Base-by-base conservation (phyloP, 331 rosid genomes). In the Rosa hybrid region DNA sequence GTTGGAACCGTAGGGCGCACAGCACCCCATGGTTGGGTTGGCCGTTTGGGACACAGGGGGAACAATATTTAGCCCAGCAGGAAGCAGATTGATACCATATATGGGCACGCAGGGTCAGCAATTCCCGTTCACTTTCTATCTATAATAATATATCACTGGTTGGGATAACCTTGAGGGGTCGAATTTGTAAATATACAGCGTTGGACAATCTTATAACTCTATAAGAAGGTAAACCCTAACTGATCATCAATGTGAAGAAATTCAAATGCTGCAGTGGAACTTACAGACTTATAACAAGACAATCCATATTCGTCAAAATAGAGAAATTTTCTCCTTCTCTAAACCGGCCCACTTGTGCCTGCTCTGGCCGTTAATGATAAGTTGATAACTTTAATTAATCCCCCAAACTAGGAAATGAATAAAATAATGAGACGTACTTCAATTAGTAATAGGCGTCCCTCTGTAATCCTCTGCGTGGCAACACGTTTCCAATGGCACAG, bases 401-500 rank as follows among this genome's bases (percentile, higher is more conserved):
- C 30, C 30, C 30, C 2, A 27, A 27, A 27, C 30, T 27, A 30
- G 46, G 46, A 7, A 57, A 79, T 0, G 9, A 56, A 39, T 81
- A n/a, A n/a, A 70, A 81, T 39, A 45, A 63, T 21, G 44, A 18
- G 69, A 7, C 3, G 39, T 17, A 11, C 49, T 76, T 23, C 21
- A 82, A 60, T 62, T 42, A 89, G 77, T 75, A 91, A 88, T 83
- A 82, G 89, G 85, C 86, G 92, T 76, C 76, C 23, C 49, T 30
- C 2, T 7, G 70, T 27, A 27, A 27, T 27, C 30, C 30, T 27
- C 30, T 27, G 30, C 77, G 77, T 44, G 65, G 6, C 91, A 86
- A 95, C 97, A 95, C 98, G 94, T 95, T 82, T 82, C 76, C 81
- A 64, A 95, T 96, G 99, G 94, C 94, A 44, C 68, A 53, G 39